Conservation (phyloP, 2,329 filamentous ascomycete species). For the Keithomyces neogunnii region DNA sequence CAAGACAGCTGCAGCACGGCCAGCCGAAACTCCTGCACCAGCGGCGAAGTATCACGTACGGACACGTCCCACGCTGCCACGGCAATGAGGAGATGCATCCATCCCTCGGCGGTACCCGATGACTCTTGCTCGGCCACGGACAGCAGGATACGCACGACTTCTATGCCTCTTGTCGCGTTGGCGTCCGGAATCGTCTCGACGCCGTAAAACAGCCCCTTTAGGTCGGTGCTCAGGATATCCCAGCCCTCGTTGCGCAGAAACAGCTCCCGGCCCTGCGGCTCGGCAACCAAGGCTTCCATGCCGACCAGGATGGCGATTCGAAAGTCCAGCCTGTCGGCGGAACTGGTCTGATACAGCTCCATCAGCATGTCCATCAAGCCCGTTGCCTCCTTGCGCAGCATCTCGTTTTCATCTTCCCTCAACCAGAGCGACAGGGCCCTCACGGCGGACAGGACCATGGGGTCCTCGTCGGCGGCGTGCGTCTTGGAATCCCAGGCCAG, state of each 20-base stretch:
- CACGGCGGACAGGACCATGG: conserved; percentile 50
- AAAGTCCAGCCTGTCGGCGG: conserved; percentile 37
- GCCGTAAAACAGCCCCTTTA: conserved; percentile 33
- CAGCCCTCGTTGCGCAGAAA: conserved; percentile 47
- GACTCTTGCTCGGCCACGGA: conserved; percentile 39
- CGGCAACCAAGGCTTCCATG: conserved; percentile 47
- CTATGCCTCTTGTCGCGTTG: conserved; percentile 37
- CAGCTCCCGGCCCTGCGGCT: conserved; percentile 36
- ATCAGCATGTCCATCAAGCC: conserved; percentile 56
- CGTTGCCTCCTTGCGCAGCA: conserved; percentile 45
- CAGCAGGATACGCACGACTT: conserved; percentile 48
- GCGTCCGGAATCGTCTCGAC: conserved; percentile 16
- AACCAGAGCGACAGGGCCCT: conserved; percentile 56
- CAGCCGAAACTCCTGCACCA: conserved; percentile 40
- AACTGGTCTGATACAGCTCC: conserved; percentile 45
- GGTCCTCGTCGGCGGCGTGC: conserved; percentile 41
- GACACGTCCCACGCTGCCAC: conserved; percentile 40
- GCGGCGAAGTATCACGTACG: conserved; percentile 14
- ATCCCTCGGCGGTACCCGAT: conserved; percentile 38
- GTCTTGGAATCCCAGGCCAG: conserved; percentile 52
- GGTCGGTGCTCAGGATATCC: conserved; percentile 41
- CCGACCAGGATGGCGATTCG: conserved; percentile 49
- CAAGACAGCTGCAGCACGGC: conserved; percentile 48
- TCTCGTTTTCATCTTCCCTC: conserved; percentile 58
- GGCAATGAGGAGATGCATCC: conserved; percentile 46